phyloP scores from a whole-genome alignment of 352 stramenopile species.

The Phytophthora citrophthora region DNA sequence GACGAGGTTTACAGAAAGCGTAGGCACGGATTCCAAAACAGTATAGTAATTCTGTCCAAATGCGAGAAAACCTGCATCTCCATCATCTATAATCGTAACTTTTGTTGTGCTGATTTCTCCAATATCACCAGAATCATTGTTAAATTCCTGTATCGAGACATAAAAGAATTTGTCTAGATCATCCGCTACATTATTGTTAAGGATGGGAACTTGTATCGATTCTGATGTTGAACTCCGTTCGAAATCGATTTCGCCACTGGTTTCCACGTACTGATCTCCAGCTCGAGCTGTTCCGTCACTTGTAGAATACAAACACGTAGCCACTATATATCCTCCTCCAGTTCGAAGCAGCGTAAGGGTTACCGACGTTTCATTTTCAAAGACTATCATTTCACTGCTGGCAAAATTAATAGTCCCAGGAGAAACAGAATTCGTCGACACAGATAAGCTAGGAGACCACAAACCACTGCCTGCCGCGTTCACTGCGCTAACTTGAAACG shows the following conservation, averaged over 20 bases:
- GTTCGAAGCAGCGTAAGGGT: slow-evolving; percentile 32
- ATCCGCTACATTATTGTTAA: slow-evolving; percentile 58
- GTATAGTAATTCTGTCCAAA: slow-evolving; percentile 38
- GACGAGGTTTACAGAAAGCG: slow-evolving; percentile 30
- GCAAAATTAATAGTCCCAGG: slow-evolving; percentile 54
- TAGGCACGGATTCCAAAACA: slow-evolving; percentile 32
- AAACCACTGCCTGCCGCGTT: slow-evolving; percentile 27
- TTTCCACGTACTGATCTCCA: slow-evolving; percentile 35
- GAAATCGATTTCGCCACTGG: slow-evolving; percentile 39
- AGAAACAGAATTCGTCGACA: slow-evolving; percentile 53
- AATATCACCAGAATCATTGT: slow-evolving; percentile 35
- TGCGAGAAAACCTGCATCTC: slow-evolving; percentile 48
- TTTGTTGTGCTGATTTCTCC: slow-evolving; percentile 20
- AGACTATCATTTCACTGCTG: slow-evolving; percentile 11
- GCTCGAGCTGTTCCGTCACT: slow-evolving; percentile 41
- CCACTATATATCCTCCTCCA: slow-evolving; percentile 44
- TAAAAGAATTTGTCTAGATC: slow-evolving; percentile 58
- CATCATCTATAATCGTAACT: slow-evolving; percentile 56
- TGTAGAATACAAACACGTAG: slow-evolving; percentile 42
- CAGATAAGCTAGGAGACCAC: slow-evolving; percentile 40
- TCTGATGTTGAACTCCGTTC: slow-evolving; percentile 19
- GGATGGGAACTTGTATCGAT: slow-evolving; percentile 41
- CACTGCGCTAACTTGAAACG: slow-evolving; percentile 35
- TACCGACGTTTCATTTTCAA: slow-evolving; percentile 26
- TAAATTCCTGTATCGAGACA: slow-evolving; percentile 34